Percentiles rank a stretch among this genome's conserved stretches.
These are phyloP conservation scores for Venturia carpophila DNA, from an alignment of 2,329 filamentous ascomycete species.

Conservation along the genomic window DNA sequence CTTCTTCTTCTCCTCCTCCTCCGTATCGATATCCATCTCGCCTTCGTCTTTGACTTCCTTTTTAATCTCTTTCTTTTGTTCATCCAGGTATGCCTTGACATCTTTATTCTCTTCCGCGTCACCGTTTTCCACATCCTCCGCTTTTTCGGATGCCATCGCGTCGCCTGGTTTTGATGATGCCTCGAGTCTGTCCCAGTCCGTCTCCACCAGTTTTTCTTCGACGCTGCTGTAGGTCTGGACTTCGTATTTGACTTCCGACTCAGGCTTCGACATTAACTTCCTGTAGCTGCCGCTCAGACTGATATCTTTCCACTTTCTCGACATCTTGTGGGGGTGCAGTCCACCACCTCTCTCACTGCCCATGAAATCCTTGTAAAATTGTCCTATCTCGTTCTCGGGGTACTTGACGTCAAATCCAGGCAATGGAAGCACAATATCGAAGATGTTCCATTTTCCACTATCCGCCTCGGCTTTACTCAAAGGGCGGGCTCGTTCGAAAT, in stretches of 20 bases:
- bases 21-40: constrained; percentile 21
- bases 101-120: constrained; percentile 23
- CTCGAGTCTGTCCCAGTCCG: constrained; percentile 46
- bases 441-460: constrained; percentile 69
- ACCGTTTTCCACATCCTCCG: background rate
- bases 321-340: constrained; percentile 80
- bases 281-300: constrained; percentile 84
- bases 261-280: constrained; percentile 68
- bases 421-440: constrained; percentile 84
- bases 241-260: constrained; percentile 54
- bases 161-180: background rate
- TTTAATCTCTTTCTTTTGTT: constrained; percentile 18
- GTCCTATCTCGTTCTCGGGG: constrained; percentile 72
- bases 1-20: constrained; percentile 37
- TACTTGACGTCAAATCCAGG: constrained; percentile 88
- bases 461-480: constrained; percentile 70
- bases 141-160: background rate
- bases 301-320: constrained; percentile 74
- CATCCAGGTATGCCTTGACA: constrained; percentile 22
- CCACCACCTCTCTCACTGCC: constrained; percentile 63
- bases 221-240: constrained; percentile 62
- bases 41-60: constrained; percentile 21
- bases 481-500: constrained; percentile 61
- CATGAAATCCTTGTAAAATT: constrained; percentile 85
- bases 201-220: constrained; percentile 79